phyloP scores from a whole-genome alignment of 2,329 filamentous ascomycete species.

The Penicillium corylophilum region DNA sequence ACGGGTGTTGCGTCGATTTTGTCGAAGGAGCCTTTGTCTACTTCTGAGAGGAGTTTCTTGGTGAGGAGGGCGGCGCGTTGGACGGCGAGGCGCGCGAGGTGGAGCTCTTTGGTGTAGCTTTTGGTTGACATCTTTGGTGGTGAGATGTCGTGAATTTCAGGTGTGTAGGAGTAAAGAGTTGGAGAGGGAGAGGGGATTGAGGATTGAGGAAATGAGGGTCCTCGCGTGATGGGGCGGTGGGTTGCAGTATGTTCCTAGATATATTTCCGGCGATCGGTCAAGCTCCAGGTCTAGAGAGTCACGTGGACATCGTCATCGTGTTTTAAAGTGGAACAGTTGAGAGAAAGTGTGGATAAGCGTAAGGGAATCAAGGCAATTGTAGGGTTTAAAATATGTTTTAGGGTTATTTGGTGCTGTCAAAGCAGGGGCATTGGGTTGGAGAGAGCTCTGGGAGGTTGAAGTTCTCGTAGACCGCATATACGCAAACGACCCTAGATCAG shows the following conservation, averaged over 20 bases:
- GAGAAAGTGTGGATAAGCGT: too few species aligned
- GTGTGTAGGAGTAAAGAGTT: background rate
- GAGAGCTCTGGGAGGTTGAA: too few species aligned
- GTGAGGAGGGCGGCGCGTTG: constrained; percentile 59
- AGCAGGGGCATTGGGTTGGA: too few species aligned
- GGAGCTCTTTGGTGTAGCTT: constrained; percentile 37
- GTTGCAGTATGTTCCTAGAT: background rate
- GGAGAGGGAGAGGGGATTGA: too few species aligned
- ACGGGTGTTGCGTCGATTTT: constrained; percentile 62
- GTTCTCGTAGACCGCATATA: too few species aligned
- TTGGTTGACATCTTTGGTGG: constrained; percentile 24
- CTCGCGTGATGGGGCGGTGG: background rate
- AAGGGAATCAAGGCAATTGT: too few species aligned
- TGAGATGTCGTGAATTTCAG: background rate
- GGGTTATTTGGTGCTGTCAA: too few species aligned
- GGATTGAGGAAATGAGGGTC: background rate
- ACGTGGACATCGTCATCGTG: too few species aligned
- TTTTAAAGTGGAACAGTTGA: too few species aligned
- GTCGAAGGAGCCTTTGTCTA: constrained; percentile 53
- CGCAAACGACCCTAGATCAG: too few species aligned
- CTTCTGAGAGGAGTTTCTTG: constrained; percentile 51
- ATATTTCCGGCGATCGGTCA: background rate
- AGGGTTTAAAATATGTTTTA: too few species aligned
- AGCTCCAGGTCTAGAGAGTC: too few species aligned
- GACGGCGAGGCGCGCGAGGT: constrained; percentile 47